Base-by-base conservation (phyloP, 1,284 basidiomycete species). In the Termitomyces sp. region DNA sequence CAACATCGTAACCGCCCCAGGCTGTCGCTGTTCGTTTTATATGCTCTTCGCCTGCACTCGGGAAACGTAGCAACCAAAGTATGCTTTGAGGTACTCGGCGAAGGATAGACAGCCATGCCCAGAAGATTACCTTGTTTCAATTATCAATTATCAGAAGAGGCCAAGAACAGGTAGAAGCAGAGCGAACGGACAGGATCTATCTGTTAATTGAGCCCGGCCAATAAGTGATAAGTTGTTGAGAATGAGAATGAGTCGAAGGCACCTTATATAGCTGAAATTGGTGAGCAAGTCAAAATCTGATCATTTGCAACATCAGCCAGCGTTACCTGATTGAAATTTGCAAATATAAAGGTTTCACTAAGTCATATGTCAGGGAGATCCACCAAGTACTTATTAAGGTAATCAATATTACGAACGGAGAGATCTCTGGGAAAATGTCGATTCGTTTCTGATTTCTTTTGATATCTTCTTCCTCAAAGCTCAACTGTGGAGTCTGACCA, bases 41-140 rank as follows among this genome's bases (percentile, higher is more conserved):
- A 21, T 51, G 39, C 33, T 51, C 39, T 42, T 51, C 50, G n/a
- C 50, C 50, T 15, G 50, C 50, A 15, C 28, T 34, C 26, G 50
- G 50, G 39, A 51, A 51, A 26, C 50, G 50, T 19, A 51, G 24
- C 19, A 51, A 43, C 50, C 50, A 51, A 12, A 51, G 40, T 17
- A 51, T 43, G 40, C 50, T 51, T 21, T 43, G 24, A 34, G 50
- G 50, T 21, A 51, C 50, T 42, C 30, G 40, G 17, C 39, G 39
- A 43, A 51, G 50, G 12, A 51, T 43, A 41, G 39, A 51, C 13
- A 51, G 17, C 50, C 50, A 51, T 15, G 17, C 41, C 10, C n/a
- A 41, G 13, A 51, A 51, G 1, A 51, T 51, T 13, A 44, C 41
- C 50, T 51, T 41, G 19, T n/a, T 13, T 15, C 15, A 6, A n/a